Evolutionary conservation across 108 stramenopile species (phyloP).

Genomic region (Nannochloropsis gaditana): DNA sequence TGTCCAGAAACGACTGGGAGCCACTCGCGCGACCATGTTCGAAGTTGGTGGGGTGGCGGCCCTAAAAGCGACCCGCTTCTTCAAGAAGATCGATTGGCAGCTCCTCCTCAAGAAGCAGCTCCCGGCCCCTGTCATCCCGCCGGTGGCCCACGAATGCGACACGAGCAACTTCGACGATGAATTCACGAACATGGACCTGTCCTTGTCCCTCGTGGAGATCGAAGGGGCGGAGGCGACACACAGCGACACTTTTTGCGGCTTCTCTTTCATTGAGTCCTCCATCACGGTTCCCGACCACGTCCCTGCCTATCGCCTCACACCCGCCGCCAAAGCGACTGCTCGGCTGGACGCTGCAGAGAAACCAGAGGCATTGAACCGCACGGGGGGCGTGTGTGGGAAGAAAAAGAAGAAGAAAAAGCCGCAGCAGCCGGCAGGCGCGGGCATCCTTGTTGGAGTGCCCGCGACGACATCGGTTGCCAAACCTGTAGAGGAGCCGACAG

Average conservation of each 20-base stretch:
- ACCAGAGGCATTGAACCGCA: neutral
- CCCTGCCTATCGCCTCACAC: neutral
- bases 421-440: neutral
- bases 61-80: constrained; percentile 79
- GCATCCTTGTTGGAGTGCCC: too few relatives aligned
- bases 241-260: constrained; percentile 28
- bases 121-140: constrained; percentile 29
- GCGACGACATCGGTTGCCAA: too few relatives aligned
- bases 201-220: constrained; percentile 26
- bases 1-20: constrained; percentile 77
- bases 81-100: constrained; percentile 71
- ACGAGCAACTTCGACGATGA: constrained; percentile 50
- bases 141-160: constrained; percentile 25
- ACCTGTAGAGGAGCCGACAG: too few relatives aligned
- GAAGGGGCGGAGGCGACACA: neutral
- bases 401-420: neutral
- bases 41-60: constrained; percentile 88
- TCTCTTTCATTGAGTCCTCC: constrained; percentile 29
- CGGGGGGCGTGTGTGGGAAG: neutral
- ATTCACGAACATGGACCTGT: constrained; percentile 42
- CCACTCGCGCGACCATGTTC: constrained; percentile 84
- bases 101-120: constrained; percentile 55
- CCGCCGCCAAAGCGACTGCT: neutral
- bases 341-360: neutral
- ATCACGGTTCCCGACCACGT: neutral